These are phyloP conservation scores for Dendrobium catenatum DNA, from an alignment of 106 monocot genomes.

Conservation along the genomic window DNA sequence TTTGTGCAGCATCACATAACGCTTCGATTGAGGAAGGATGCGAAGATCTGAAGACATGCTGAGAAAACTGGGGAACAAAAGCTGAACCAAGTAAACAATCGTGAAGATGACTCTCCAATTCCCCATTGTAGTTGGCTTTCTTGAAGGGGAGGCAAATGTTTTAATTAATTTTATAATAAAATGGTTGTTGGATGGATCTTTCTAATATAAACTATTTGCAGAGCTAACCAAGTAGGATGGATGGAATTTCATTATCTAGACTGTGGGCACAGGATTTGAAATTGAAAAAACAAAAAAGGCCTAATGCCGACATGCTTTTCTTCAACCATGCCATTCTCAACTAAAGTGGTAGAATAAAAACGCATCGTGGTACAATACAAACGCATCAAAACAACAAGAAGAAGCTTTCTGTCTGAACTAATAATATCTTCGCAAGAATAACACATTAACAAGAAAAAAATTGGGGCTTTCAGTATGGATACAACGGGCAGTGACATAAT, in stretches of 20 bases:
- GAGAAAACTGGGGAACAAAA: neutral
- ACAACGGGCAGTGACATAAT: neutral
- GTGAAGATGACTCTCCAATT: neutral
- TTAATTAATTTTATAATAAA: neutral
- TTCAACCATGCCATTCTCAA: neutral
- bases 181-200: conserved; percentile 3
- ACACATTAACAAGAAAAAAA: neutral
- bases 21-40: neutral
- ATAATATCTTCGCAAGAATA: neutral
- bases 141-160: neutral
- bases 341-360: neutral
- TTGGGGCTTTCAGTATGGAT: neutral
- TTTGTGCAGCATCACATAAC: neutral
- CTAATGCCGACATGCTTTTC: neutral
- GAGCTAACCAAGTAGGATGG: neutral
- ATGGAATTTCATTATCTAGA: neutral
- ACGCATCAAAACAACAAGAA: neutral
- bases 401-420: neutral
- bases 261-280: neutral
- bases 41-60: neutral
- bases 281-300: neutral
- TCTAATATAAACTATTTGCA: neutral
- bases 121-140: neutral
- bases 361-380: neutral
- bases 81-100: neutral